A percentile compares a stretch with the other conserved stretches of the same genome.
phyloP scores from a whole-genome alignment of 345 rosid species.

The Acer campestre region DNA sequence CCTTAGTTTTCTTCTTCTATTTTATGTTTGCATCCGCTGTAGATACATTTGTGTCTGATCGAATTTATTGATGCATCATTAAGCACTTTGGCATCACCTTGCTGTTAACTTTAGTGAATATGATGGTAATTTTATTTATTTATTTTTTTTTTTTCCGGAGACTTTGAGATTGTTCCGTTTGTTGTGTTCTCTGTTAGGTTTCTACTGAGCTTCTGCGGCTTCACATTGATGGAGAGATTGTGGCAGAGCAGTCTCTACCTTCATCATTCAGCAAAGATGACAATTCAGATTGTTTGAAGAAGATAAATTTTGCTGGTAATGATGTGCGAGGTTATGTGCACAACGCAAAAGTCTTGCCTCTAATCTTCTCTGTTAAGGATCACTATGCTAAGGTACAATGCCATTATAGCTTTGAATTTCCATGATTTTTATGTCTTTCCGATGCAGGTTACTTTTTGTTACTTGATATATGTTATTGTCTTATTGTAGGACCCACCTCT shows the following conservation, averaged over 20 bases:
- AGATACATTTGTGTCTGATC: not conserved
- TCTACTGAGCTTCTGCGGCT: conserved; percentile 51
- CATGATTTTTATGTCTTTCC: conserved; percentile 5
- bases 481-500: conserved; percentile 70
- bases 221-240: conserved; percentile 57
- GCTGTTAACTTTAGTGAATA: not conserved
- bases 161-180: conserved; percentile 13
- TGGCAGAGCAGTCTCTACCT: conserved; percentile 50
- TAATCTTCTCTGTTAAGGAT: conserved; percentile 39
- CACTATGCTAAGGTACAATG: conserved; percentile 48
- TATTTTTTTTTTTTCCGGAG: not conserved
- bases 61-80: not conserved
- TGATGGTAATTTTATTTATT: not conserved
- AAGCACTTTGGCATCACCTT: not conserved
- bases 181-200: conserved; percentile 38
- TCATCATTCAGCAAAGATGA: conserved; percentile 37
- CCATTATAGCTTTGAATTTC: conserved; percentile 12
- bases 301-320: conserved; percentile 47
- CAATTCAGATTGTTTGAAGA: conserved; percentile 31
- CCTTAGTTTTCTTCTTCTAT: not conserved
- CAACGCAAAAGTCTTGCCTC: conserved; percentile 49
- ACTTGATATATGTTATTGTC: conserved; percentile 17
- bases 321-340: conserved; percentile 64
- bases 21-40: not conserved
- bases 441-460: not conserved